Evolutionary conservation across 2,329 filamentous ascomycete genomes (phyloP).

Genomic region (Knufia fluminis): DNA sequence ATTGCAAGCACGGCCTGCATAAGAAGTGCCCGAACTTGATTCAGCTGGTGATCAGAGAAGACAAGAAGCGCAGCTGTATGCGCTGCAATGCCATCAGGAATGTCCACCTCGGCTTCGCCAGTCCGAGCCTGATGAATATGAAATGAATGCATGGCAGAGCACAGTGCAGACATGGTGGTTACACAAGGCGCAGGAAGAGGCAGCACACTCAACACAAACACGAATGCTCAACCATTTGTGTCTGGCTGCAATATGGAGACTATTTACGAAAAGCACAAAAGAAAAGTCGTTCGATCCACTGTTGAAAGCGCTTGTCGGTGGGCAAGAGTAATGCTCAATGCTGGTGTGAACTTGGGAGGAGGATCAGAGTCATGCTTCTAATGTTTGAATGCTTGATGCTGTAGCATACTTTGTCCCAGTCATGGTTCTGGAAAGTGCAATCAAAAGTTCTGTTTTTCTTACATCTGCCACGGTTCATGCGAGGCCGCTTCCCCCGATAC

Average conservation of each 20-base stretch:
- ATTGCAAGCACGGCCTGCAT: constrained; percentile 16
- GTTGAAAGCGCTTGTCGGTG: background rate
- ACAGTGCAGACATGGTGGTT: background rate
- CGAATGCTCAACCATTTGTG: background rate
- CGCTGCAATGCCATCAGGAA: constrained; percentile 20
- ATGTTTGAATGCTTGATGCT: too few species aligned
- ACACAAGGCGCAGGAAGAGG: too few species aligned
- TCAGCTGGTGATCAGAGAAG: constrained; percentile 19
- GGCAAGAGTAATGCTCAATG: too few species aligned
- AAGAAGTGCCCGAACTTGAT: constrained; percentile 20
- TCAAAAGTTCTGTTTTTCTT: constrained; percentile 1
- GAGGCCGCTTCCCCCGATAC: too few species aligned
- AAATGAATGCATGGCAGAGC: constrained; percentile 11
- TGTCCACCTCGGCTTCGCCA: constrained; percentile 20
- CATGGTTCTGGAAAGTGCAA: background rate
- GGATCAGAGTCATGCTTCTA: too few species aligned
- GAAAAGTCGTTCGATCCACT: background rate
- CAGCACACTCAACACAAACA: background rate
- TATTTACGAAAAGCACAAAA: background rate
- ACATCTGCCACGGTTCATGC: too few species aligned
- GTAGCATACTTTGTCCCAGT: too few species aligned
- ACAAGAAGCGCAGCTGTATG: constrained; percentile 21
- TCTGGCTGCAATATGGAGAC: background rate
- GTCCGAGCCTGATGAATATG: constrained; percentile 16
- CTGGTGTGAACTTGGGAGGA: background rate